Percentiles rank a stretch among this genome's conserved stretches.
Conservation (phyloP, 352 stramenopile genomes). For the Heterotrichella gracilis region DNA sequence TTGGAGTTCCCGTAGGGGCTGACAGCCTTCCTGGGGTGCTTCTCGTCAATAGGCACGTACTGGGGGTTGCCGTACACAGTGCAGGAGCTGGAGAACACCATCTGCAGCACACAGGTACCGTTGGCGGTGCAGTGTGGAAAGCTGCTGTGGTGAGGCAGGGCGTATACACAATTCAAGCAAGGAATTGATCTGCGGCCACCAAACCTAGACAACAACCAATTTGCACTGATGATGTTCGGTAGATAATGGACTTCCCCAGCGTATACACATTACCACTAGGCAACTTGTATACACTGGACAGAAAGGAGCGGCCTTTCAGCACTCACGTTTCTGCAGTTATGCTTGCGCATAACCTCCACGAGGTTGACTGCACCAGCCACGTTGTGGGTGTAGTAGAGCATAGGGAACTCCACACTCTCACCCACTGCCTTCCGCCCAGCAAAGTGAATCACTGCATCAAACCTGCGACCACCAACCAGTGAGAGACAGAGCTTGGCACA, state of each 20-base stretch:
- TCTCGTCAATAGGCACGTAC: constrained; percentile 15
- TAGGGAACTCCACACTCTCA: constrained; percentile 31
- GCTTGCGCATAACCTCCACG: constrained; percentile 30
- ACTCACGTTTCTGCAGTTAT: constrained; percentile 26
- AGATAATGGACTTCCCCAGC: no score
- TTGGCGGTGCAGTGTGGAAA: no score
- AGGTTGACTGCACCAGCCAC: constrained; percentile 32
- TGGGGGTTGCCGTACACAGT: constrained; percentile 38
- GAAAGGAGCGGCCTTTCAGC: no score
- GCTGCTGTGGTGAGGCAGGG: not conserved
- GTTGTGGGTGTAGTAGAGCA: constrained; percentile 48
- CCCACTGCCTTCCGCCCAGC: constrained; percentile 45
- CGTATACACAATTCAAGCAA: not conserved
- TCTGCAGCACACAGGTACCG: no score
- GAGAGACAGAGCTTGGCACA: no score
- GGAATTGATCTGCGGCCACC: no score
- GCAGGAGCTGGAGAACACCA: constrained; percentile 38
- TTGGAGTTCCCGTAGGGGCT: constrained; percentile 53
- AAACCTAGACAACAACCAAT: no score
- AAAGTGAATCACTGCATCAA: constrained; percentile 41
- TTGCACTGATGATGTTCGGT: no score
- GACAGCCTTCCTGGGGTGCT: constrained; percentile 1
- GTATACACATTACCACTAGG: no score
- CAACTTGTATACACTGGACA: no score
- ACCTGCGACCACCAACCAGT: no score